These are phyloP conservation scores for Lepidium aucheri DNA, from an alignment of 345 rosid species.

Conservation along the genomic window DNA sequence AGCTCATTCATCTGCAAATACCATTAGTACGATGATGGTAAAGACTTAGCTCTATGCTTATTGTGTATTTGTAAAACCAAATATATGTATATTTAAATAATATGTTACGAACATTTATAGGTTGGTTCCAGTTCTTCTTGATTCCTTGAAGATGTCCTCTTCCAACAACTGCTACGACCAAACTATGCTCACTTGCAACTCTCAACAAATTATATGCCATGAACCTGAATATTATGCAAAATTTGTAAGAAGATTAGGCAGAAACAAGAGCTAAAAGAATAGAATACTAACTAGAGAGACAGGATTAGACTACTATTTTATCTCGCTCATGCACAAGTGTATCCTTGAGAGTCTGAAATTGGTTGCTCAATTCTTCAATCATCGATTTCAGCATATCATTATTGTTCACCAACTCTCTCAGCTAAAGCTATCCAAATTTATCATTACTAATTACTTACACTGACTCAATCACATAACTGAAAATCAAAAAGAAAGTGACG, in stretches of 20 bases:
- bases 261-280: not conserved
- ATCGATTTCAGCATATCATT: too few species aligned
- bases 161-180: slow-evolving; percentile 89
- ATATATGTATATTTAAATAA: not conserved
- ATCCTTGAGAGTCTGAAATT: slow-evolving; percentile 83
- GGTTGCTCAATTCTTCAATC: too few species aligned
- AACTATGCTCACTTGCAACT: slow-evolving; percentile 57
- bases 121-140: slow-evolving; percentile 75
- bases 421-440: too few species aligned
- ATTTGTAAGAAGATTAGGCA: not conserved
- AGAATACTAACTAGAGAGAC: not conserved
- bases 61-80: not conserved
- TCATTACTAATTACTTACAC: not conserved
- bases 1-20: slow-evolving; percentile 46
- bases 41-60: not conserved
- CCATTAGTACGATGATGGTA: not conserved
- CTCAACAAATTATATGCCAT: too few species aligned
- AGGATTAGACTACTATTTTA: slow-evolving; percentile 47
- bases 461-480: not conserved
- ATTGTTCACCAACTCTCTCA: too few species aligned
- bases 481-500: not conserved
- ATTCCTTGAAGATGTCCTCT: slow-evolving; percentile 93
- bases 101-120: slow-evolving; percentile 41
- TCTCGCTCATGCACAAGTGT: slow-evolving; percentile 95
- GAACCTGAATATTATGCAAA: slow-evolving; percentile 42